Evolutionary conservation across 495 filamentous ascomycete genomes (phyloP).

Genomic region (Penicillium steckii): DNA sequence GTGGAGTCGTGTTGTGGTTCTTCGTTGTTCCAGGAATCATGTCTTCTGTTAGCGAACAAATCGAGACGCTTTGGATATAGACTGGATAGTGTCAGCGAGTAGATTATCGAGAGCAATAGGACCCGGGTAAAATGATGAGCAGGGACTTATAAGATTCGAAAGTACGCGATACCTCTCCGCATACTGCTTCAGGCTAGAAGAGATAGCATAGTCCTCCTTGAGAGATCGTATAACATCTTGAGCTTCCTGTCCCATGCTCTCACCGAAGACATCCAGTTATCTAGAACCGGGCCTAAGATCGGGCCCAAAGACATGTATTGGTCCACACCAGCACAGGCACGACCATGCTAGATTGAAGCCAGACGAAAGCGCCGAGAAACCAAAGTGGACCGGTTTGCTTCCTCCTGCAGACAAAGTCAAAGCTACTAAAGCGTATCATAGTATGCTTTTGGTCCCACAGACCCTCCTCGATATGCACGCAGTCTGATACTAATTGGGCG

Average conservation of each 20-base stretch:
- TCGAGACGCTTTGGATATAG: conserved; percentile 4
- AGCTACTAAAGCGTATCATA: conserved; percentile 23
- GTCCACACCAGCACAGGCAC: conserved; percentile 4
- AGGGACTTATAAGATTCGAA: no score
- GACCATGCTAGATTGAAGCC: not conserved
- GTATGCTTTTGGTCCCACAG: conserved; percentile 12
- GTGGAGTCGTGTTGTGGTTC: conserved; percentile 5
- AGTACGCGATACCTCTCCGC: no score
- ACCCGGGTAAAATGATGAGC: conserved; percentile 1
- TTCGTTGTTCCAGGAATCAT: not conserved
- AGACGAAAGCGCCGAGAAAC: conserved; percentile 5
- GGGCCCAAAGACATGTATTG: conserved; percentile 2
- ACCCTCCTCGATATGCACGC: conserved; percentile 14
- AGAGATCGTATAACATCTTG: no score
- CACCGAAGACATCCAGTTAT: not conserved
- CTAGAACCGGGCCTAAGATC: conserved; percentile 5
- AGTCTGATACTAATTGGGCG: conserved; percentile 14
- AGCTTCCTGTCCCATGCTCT: no score
- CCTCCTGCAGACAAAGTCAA: conserved; percentile 14
- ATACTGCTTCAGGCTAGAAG: no score
- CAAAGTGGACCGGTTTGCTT: conserved; percentile 16
- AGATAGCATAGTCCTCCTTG: no score
- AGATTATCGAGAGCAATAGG: not conserved
- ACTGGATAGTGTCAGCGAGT: not conserved
- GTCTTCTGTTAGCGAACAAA: not conserved